Evolutionary conservation across 2,329 filamentous ascomycete species (phyloP).

Genomic region (Didymosphaeria variabile): DNA sequence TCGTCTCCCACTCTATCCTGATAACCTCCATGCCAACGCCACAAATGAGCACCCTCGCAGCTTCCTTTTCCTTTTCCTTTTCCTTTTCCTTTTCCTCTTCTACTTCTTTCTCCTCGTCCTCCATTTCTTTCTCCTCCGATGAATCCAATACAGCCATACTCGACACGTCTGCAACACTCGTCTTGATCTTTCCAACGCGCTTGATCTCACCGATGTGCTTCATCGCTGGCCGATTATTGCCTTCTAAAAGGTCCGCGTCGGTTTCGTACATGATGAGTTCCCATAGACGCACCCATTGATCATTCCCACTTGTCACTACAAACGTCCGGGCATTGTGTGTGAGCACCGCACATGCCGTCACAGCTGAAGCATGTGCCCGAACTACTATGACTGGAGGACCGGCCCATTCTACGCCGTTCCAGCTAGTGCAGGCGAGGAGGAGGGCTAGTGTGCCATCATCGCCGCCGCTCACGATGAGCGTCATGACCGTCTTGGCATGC

Average conservation of each 20-base stretch:
- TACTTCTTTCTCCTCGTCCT: too few relatives aligned
- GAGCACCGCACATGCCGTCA: slow-evolving; percentile 65
- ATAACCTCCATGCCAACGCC: slow-evolving; percentile 49
- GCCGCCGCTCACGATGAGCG: slow-evolving; percentile 76
- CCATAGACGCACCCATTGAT: slow-evolving; percentile 61
- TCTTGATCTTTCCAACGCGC: slow-evolving; percentile 48
- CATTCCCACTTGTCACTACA: slow-evolving; percentile 54
- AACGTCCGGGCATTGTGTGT: slow-evolving; percentile 20
- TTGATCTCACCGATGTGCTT: slow-evolving; percentile 43
- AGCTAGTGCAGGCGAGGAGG: slow-evolving; percentile 30
- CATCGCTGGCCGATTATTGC: slow-evolving; percentile 37
- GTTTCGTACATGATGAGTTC: slow-evolving; percentile 31
- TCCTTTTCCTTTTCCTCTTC: too few relatives aligned
- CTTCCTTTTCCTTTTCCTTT: neutral
- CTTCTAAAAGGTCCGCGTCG: neutral
- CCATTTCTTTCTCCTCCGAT: neutral
- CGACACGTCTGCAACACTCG: slow-evolving; percentile 65
- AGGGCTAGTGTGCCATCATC: slow-evolving; percentile 84
- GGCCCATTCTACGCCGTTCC: slow-evolving; percentile 31
- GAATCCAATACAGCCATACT: slow-evolving; percentile 51
- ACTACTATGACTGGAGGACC: slow-evolving; percentile 55
- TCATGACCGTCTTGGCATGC: slow-evolving; percentile 30
- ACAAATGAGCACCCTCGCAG: slow-evolving; percentile 38
- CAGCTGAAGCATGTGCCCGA: slow-evolving; percentile 74
- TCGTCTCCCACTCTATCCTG: slow-evolving; percentile 17